phyloP scores from a whole-genome alignment of 345 rosid genomes.

The Lumnitzera littorea region DNA sequence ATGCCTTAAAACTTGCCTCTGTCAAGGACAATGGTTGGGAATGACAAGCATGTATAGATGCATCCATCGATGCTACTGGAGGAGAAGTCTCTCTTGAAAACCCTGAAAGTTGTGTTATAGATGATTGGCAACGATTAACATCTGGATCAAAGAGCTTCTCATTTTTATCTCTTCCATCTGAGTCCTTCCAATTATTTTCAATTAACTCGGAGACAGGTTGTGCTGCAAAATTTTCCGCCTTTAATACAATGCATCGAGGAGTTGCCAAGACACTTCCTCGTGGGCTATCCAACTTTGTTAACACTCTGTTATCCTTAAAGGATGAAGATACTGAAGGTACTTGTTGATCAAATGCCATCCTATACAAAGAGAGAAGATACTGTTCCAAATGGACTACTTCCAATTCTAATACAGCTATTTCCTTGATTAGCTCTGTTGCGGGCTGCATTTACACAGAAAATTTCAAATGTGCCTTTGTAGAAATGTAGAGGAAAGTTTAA shows the following conservation, averaged over 20 bases:
- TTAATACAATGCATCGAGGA: slow-evolving; percentile 26
- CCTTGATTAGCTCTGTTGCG: slow-evolving; percentile 75
- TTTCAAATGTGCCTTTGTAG: neutral
- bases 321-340: slow-evolving; percentile 35
- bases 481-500: neutral
- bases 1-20: slow-evolving; percentile 31
- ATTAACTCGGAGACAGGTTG: slow-evolving; percentile 29
- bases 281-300: slow-evolving; percentile 36
- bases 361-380: slow-evolving; percentile 78
- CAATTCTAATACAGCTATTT: slow-evolving; percentile 78
- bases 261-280: slow-evolving; percentile 26
- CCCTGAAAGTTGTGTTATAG: slow-evolving; percentile 58
- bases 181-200: slow-evolving; percentile 27
- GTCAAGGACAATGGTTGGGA: slow-evolving; percentile 68
- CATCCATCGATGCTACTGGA: slow-evolving; percentile 34
- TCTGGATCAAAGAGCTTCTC: slow-evolving; percentile 37
- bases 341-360: slow-evolving; percentile 86
- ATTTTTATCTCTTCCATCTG: slow-evolving; percentile 20
- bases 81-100: slow-evolving; percentile 40
- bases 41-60: slow-evolving; percentile 60
- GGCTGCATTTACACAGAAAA: slow-evolving; percentile 35
- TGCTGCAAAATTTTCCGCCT: slow-evolving; percentile 27
- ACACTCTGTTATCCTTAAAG: slow-evolving; percentile 31
- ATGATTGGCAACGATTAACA: slow-evolving; percentile 59
- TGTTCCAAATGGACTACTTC: slow-evolving; percentile 90